Conservation (phyloP, 805 yeast species). For the Pichia insulana region DNA sequence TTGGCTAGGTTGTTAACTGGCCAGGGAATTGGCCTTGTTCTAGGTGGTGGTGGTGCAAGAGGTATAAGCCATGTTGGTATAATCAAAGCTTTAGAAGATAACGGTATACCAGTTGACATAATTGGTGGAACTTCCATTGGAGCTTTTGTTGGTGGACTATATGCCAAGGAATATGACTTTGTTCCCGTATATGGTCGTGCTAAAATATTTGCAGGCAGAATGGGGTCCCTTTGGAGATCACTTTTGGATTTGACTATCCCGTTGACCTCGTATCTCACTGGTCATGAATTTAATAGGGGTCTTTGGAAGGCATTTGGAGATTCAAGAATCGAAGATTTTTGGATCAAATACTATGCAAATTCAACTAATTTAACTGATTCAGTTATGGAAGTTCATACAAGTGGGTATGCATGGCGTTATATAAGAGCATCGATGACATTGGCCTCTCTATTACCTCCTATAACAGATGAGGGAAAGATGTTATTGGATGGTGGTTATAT, state of each 20-base stretch:
- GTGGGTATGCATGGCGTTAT: conserved; percentile 93
- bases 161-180: conserved; percentile 84
- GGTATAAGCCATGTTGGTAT: conserved; percentile 91
- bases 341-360: conserved; percentile 83
- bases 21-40: conserved; percentile 85
- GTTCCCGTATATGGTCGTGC: conserved; percentile 88
- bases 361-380: conserved; percentile 94
- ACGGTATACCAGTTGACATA: conserved; percentile 87
- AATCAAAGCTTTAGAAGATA: conserved; percentile 80
- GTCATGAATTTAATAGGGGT: conserved; percentile 94
- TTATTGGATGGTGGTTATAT: conserved; percentile 92
- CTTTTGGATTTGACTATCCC: conserved; percentile 84
- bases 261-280: conserved; percentile 88
- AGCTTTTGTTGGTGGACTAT: conserved; percentile 88
- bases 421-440: conserved; percentile 94
- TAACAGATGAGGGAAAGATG: conserved; percentile 88
- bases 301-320: conserved; percentile 96
- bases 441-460: conserved; percentile 86
- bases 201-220: conserved; percentile 74
- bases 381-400: conserved; percentile 85
- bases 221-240: conserved; percentile 81
- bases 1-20: conserved; percentile 86
- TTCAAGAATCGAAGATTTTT: conserved; percentile 87
- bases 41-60: conserved; percentile 98
- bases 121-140: conserved; percentile 97